A percentile compares a stretch with the other conserved stretches of the same genome.
Evolutionary conservation across 2,329 filamentous ascomycete species (phyloP).

Genomic region (Eutypa lata): DNA sequence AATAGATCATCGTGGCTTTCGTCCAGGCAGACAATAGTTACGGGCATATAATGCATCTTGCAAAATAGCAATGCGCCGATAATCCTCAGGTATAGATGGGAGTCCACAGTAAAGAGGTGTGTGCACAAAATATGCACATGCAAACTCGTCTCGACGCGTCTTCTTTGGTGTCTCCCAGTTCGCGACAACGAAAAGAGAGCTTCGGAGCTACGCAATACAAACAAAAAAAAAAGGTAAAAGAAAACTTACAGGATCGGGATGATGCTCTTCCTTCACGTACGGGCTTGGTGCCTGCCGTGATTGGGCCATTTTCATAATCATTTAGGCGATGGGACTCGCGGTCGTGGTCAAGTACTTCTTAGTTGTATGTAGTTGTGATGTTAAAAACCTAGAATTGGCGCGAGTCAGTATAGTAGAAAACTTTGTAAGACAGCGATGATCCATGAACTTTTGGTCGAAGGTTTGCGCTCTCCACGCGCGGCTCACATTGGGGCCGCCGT

Average conservation of each 20-base stretch:
- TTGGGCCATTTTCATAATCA: slow-evolving; percentile 45
- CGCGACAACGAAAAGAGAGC: not conserved
- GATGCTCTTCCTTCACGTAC: slow-evolving; percentile 39
- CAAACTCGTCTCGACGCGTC: not conserved
- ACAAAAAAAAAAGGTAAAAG: slow-evolving; percentile 18
- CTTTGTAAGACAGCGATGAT: slow-evolving; percentile 22
- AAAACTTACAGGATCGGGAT: slow-evolving; percentile 37
- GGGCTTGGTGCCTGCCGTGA: slow-evolving; percentile 41
- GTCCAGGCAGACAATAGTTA: too few relatives aligned
- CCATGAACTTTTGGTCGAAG: slow-evolving; percentile 12
- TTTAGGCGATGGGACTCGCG: slow-evolving; percentile 11
- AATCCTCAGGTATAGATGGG: too few relatives aligned
- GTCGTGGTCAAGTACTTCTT: not conserved
- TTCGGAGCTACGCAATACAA: slow-evolving; percentile 8
- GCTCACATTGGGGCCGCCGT: slow-evolving; percentile 20
- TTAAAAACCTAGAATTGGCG: slow-evolving; percentile 8
- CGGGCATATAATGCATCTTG: too few relatives aligned
- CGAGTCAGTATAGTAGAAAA: slow-evolving; percentile 1
- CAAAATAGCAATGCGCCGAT: too few relatives aligned
- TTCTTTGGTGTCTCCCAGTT: not conserved
- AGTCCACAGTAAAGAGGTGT: not conserved
- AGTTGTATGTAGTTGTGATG: slow-evolving; percentile 3
- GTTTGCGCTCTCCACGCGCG: slow-evolving; percentile 20
- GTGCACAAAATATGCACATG: not conserved
- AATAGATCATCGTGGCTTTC: too few relatives aligned